Evolutionary conservation across 768 basidiomycete species (phyloP).

Genomic region (Boletus insuetus): DNA sequence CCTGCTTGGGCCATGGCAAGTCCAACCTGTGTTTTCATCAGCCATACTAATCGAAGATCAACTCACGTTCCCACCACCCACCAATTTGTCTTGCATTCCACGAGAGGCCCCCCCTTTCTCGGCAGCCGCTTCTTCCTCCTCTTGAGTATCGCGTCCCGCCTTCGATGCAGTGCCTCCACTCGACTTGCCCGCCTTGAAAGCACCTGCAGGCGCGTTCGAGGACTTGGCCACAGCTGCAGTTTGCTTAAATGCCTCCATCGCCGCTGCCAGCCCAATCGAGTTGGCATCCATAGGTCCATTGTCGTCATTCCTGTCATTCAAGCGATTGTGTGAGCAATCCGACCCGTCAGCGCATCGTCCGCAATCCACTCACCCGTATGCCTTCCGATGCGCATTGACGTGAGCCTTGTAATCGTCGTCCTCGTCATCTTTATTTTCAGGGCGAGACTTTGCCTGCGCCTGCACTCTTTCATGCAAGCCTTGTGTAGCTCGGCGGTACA

Average conservation of each 20-base stretch:
- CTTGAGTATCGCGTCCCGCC: neutral
- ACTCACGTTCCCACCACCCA: conserved; percentile 7
- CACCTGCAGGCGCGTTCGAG: conserved; percentile 18
- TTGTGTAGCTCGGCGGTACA: conserved; percentile 20
- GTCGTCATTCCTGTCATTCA: conserved; percentile 12
- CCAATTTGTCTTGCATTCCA: conserved; percentile 31
- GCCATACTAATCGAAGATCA: neutral
- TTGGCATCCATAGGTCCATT: conserved; percentile 27
- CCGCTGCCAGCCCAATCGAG: conserved; percentile 28
- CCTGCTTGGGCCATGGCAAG: conserved; percentile 34
- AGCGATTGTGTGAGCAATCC: neutral
- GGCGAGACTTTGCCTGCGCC: conserved; percentile 8
- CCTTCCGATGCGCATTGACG: conserved; percentile 28
- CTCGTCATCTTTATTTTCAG: neutral
- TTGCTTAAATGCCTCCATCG: conserved; percentile 32
- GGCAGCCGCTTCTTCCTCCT: conserved; percentile 7
- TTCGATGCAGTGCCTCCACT: neutral
- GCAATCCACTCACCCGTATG: conserved; percentile 27
- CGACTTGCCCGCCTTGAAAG: conserved; percentile 5
- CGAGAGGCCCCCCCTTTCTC: conserved; percentile 6
- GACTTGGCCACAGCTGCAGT: conserved; percentile 9
- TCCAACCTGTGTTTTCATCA: conserved; percentile 16
- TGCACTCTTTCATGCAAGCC: conserved; percentile 25
- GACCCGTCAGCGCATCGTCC: neutral
- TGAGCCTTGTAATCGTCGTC: conserved; percentile 19